phyloP scores from a whole-genome alignment of 2,329 filamentous ascomycete species.

The Pyrenochaeta sp. region DNA sequence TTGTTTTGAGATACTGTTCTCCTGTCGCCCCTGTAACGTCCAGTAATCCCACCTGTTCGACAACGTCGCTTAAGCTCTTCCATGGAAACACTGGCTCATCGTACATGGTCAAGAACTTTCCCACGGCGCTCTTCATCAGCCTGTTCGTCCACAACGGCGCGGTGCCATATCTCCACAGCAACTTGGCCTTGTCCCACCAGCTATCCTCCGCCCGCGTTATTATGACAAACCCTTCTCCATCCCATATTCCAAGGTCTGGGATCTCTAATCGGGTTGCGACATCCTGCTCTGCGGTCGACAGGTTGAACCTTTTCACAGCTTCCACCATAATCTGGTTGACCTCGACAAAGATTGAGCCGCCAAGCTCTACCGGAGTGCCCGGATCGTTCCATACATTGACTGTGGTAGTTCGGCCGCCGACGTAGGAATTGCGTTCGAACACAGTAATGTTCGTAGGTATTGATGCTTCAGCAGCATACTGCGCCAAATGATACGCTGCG shows the following conservation, averaged over 20 bases:
- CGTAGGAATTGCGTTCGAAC: slow-evolving; percentile 78
- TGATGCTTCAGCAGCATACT: slow-evolving; percentile 70
- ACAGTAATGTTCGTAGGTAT: slow-evolving; percentile 80
- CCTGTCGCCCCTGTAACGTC: slow-evolving; percentile 76
- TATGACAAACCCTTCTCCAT: slow-evolving; percentile 78
- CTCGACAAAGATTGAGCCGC: slow-evolving; percentile 89
- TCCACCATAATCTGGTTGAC: slow-evolving; percentile 84
- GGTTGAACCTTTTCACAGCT: slow-evolving; percentile 74
- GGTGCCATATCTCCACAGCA: slow-evolving; percentile 86
- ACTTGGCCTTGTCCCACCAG: slow-evolving; percentile 82
- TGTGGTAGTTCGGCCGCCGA: slow-evolving; percentile 89
- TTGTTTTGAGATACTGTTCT: slow-evolving; percentile 72
- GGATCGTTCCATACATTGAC: slow-evolving; percentile 77
- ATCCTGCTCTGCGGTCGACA: slow-evolving; percentile 58
- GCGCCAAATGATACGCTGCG: slow-evolving; percentile 80
- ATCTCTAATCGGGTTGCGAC: slow-evolving; percentile 38
- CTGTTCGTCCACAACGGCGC: slow-evolving; percentile 77
- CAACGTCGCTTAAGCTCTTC: slow-evolving; percentile 73
- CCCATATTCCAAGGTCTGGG: slow-evolving; percentile 78
- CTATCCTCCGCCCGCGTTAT: slow-evolving; percentile 66
- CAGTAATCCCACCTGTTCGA: slow-evolving; percentile 72
- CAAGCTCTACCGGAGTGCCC: slow-evolving; percentile 78
- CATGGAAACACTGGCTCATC: slow-evolving; percentile 86
- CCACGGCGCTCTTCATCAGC: slow-evolving; percentile 75
- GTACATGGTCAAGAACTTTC: slow-evolving; percentile 81